These are phyloP conservation scores for Aspergillus sojae DNA, from an alignment of 2,329 filamentous ascomycete genomes.

Conservation along the genomic window DNA sequence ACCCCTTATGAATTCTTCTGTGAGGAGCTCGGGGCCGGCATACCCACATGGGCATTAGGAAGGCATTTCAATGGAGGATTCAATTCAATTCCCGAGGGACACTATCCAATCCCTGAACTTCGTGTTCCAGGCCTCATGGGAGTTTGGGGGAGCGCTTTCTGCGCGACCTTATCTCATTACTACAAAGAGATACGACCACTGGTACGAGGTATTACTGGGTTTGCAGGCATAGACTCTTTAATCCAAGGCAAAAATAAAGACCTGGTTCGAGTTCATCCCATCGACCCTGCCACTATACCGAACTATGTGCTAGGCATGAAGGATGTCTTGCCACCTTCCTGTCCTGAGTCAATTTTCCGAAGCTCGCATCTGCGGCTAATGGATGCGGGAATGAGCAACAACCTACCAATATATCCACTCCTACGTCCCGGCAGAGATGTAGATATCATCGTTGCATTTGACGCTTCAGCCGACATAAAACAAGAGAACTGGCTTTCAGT, in stretches of 20 bases:
- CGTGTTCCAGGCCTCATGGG: conserved; percentile 83
- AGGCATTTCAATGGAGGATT: conserved; percentile 75
- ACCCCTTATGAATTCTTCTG: conserved; percentile 95
- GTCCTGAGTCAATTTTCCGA: conserved; percentile 74
- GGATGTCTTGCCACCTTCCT: conserved; percentile 70
- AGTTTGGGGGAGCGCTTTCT: conserved; percentile 96
- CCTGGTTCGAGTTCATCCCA: conserved; percentile 87
- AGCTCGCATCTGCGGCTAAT: conserved; percentile 77
- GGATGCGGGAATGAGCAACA: conserved; percentile 99
- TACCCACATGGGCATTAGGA: conserved; percentile 92
- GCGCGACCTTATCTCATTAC: conserved; percentile 92
- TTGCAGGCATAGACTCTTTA: conserved; percentile 76
- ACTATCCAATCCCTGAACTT: conserved; percentile 77
- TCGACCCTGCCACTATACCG: conserved; percentile 86
- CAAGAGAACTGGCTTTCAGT: conserved; percentile 95
- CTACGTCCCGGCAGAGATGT: conserved; percentile 85
- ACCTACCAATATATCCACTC: conserved; percentile 91
- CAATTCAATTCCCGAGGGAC: conserved; percentile 64
- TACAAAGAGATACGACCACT: conserved; percentile 91
- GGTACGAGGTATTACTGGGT: conserved; percentile 72
- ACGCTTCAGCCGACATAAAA: conserved; percentile 89
- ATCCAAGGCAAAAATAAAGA: conserved; percentile 82
- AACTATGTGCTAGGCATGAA: conserved; percentile 87
- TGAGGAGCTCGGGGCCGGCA: conserved; percentile 86
- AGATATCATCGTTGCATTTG: conserved; percentile 89